A percentile compares a stretch with the other conserved stretches of the same genome.
Conservation (phyloP, 352 stramenopile genomes). For the Bremia lactucae region DNA sequence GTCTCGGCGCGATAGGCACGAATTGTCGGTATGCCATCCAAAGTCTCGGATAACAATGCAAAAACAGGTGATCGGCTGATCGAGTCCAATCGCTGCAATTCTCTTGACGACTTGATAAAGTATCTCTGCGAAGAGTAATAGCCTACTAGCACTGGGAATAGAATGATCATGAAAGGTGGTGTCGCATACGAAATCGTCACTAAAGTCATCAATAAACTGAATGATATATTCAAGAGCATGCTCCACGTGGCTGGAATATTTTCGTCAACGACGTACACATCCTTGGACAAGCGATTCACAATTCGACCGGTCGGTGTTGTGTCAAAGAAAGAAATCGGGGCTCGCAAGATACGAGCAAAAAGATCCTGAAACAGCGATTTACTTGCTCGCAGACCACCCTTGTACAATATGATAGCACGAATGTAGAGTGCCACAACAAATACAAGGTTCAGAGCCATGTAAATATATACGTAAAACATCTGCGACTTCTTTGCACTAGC, state of each 20-base stretch:
- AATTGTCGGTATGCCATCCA: slow-evolving; percentile 92
- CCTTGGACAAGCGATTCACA: slow-evolving; percentile 69
- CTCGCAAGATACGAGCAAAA: slow-evolving; percentile 84
- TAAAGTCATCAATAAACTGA: slow-evolving; percentile 53
- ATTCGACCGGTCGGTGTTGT: slow-evolving; percentile 69
- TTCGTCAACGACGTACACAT: slow-evolving; percentile 70
- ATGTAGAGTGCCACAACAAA: slow-evolving; percentile 58
- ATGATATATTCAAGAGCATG: slow-evolving; percentile 61
- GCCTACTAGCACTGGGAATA: slow-evolving; percentile 55
- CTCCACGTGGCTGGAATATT: slow-evolving; percentile 56
- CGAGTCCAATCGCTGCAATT: slow-evolving; percentile 94
- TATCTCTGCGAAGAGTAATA: slow-evolving; percentile 84
- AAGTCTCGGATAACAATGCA: slow-evolving; percentile 88
- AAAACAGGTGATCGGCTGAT: slow-evolving; percentile 92
- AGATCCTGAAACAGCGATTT: slow-evolving; percentile 51
- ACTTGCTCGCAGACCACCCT: slow-evolving; percentile 42
- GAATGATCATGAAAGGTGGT: slow-evolving; percentile 55
- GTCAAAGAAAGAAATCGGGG: slow-evolving; percentile 76
- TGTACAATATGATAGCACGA: slow-evolving; percentile 47
- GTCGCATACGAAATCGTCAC: slow-evolving; percentile 64
- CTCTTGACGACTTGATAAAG: slow-evolving; percentile 85
- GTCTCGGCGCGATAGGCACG: slow-evolving; percentile 58
- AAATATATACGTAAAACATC: slow-evolving; percentile 82
- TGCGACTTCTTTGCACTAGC: slow-evolving; percentile 17
- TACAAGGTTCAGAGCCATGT: slow-evolving; percentile 53